Evolutionary conservation across 306 rosid species (phyloP).

Genomic region (Ziziphus jujuba): DNA sequence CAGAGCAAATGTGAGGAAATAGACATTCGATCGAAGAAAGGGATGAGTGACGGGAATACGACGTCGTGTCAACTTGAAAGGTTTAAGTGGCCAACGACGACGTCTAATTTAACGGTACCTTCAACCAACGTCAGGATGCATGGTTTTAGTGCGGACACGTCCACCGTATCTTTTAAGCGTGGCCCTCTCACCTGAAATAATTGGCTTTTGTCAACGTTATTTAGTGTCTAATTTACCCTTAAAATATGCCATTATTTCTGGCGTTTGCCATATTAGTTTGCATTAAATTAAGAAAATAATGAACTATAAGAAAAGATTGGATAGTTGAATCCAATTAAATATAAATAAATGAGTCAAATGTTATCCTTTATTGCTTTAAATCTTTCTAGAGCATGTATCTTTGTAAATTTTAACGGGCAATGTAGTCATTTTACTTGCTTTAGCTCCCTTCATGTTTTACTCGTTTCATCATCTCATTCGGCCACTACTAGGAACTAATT

Average conservation of each 20-base stretch:
- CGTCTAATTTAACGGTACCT: conserved; percentile 47
- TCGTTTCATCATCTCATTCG: not conserved
- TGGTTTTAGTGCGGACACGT: conserved; percentile 91
- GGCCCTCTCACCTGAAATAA: conserved; percentile 72
- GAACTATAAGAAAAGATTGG: no score
- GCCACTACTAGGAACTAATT: not conserved
- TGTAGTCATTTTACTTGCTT: not conserved
- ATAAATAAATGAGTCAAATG: no score
- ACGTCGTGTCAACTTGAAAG: not conserved
- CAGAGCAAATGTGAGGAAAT: not conserved
- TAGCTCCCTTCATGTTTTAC: not conserved
- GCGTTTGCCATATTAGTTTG: not conserved
- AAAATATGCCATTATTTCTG: not conserved
- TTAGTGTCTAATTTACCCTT: conserved; percentile 23
- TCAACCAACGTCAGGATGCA: conserved; percentile 68
- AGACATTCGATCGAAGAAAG: not conserved
- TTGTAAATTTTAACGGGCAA: no score
- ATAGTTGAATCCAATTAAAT: no score
- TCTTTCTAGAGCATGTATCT: not conserved
- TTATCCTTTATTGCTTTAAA: not conserved
- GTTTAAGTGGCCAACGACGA: conserved; percentile 23
- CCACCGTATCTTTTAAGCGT: conserved; percentile 72
- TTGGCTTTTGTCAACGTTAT: not conserved
- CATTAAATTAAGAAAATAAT: not conserved
- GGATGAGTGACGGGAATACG: not conserved